Conservation (phyloP, 768 basidiomycete species). For the Phanerochaete sordida region DNA sequence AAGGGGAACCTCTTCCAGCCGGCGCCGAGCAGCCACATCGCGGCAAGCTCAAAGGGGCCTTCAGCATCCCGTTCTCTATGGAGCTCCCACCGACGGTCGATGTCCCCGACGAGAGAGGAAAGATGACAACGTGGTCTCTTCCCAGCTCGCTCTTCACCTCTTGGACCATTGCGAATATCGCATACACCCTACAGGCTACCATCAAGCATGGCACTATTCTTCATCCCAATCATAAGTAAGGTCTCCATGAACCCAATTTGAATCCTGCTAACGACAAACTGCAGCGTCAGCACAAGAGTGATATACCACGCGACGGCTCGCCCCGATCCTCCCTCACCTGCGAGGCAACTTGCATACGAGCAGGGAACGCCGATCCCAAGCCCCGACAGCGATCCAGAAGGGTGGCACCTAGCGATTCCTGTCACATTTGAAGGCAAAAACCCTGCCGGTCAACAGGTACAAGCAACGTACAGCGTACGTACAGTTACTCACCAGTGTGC, state of each 20-base stretch:
- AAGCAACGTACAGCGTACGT: neutral
- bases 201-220: slow-evolving; percentile 16
- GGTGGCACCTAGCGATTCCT: slow-evolving; percentile 18
- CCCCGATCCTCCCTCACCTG: slow-evolving; percentile 16
- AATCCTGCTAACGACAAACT: neutral
- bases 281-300: slow-evolving; percentile 16
- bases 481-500: neutral
- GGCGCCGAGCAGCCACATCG: neutral
- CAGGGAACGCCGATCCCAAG: slow-evolving; percentile 15
- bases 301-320: slow-evolving; percentile 15
- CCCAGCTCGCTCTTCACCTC: slow-evolving; percentile 16
- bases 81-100: slow-evolving; percentile 16
- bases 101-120: neutral
- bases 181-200: slow-evolving; percentile 16
- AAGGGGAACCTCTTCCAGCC: neutral
- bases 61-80: slow-evolving; percentile 19
- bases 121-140: slow-evolving; percentile 12
- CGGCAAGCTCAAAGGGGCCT: slow-evolving; percentile 15
- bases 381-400: slow-evolving; percentile 21
- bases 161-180: slow-evolving; percentile 7
- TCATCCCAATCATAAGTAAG: slow-evolving; percentile 13
- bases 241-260: neutral
- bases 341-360: slow-evolving; percentile 21
- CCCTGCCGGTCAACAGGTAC: slow-evolving; percentile 10
- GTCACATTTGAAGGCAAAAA: slow-evolving; percentile 12